These are phyloP conservation scores for Fusarium papillatum DNA, from an alignment of 2,329 filamentous ascomycete genomes.

Conservation along the genomic window DNA sequence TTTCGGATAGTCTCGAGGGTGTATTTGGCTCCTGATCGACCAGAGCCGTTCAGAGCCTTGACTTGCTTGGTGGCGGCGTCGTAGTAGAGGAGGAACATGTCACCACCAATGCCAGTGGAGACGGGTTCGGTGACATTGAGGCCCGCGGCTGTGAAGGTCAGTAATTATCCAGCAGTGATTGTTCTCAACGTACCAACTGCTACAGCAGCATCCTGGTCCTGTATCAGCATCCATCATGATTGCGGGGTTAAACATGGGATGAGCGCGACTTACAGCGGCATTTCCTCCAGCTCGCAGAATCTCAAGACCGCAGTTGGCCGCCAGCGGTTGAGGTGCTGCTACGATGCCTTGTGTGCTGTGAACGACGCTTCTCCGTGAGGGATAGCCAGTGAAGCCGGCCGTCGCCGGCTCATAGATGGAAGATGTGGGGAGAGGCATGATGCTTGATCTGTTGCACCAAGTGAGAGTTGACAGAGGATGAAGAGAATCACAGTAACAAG, in stretches of 20 bases:
- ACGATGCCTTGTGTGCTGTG: slow-evolving; percentile 95
- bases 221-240: slow-evolving; percentile 12
- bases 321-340: slow-evolving; percentile 89
- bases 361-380: slow-evolving; percentile 90
- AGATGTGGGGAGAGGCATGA: slow-evolving; percentile 62
- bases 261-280: slow-evolving; percentile 78
- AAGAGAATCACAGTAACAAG: not conserved
- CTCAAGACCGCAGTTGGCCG: slow-evolving; percentile 87
- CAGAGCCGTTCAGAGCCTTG: slow-evolving; percentile 91
- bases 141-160: slow-evolving; percentile 77
- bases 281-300: slow-evolving; percentile 92
- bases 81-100: slow-evolving; percentile 97
- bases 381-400: slow-evolving; percentile 72
- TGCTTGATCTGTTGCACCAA: not conserved
- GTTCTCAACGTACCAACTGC: slow-evolving; percentile 76
- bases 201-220: slow-evolving; percentile 87
- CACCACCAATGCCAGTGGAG: slow-evolving; percentile 95
- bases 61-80: slow-evolving; percentile 86
- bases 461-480: not conserved
- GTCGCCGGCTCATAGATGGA: slow-evolving; percentile 62
- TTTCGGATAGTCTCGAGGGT: slow-evolving; percentile 79
- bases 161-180: accelerated
- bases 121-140: slow-evolving; percentile 95
- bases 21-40: slow-evolving; percentile 79
- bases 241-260: no score